These are phyloP conservation scores for Scedosporium minutisporum DNA, from an alignment of 2,329 filamentous ascomycete genomes.

Conservation along the genomic window DNA sequence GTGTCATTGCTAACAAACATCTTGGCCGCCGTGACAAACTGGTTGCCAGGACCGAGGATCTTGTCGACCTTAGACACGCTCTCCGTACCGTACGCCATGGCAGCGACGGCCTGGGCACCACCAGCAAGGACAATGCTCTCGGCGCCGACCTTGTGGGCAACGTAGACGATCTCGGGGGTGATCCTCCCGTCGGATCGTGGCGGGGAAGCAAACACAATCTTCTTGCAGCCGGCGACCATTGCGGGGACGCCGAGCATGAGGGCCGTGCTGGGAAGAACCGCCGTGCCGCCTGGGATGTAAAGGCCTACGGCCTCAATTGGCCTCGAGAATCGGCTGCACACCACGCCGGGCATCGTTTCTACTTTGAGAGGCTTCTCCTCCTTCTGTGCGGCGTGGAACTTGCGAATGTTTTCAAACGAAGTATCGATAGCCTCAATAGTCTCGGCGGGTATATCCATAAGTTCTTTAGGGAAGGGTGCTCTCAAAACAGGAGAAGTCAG, in stretches of 20 bases:
- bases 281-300: conserved; percentile 92
- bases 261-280: conserved; percentile 91
- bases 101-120: conserved; percentile 89
- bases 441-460: conserved; percentile 79
- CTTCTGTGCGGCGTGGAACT: conserved; percentile 87
- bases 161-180: conserved; percentile 95
- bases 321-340: conserved; percentile 85
- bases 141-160: conserved; percentile 91
- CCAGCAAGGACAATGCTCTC: conserved; percentile 93
- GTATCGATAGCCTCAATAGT: conserved; percentile 87
- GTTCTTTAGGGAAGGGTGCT: conserved; percentile 73
- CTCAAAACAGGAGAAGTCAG: conserved; percentile 80
- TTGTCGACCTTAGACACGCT: conserved; percentile 96
- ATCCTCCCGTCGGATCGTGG: conserved; percentile 82
- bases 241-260: conserved; percentile 97
- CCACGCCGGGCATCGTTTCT: conserved; percentile 95
- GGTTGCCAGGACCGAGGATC: conserved; percentile 94
- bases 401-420: conserved; percentile 87
- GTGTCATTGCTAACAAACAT: conserved; percentile 98
- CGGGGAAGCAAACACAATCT: conserved; percentile 86
- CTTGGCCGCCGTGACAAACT: conserved; percentile 97
- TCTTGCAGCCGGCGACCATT: conserved; percentile 93
- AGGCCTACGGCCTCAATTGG: conserved; percentile 94
- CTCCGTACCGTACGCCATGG: conserved; percentile 95
- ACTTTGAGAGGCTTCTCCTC: conserved; percentile 74